phyloP scores from a whole-genome alignment of 2,329 filamentous ascomycete genomes.

The Paecilomyces variotii region DNA sequence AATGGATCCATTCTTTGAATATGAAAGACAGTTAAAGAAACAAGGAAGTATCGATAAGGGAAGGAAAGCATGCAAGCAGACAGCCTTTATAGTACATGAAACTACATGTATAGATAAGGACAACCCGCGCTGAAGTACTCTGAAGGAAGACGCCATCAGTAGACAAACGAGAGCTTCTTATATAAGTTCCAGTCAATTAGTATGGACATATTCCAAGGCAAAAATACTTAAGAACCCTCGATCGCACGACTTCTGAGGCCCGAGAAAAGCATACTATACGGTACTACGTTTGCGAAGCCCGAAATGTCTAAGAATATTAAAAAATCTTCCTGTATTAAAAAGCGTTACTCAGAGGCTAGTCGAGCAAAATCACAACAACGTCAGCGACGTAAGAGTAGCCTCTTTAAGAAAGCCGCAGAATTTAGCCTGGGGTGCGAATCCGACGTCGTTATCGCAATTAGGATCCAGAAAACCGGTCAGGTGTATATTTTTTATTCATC shows the following conservation, averaged over 20 bases:
- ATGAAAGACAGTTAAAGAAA: background rate
- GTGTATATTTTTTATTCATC: conserved; percentile 13
- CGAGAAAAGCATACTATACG: too few relatives aligned
- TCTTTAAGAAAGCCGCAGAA: conserved; percentile 13
- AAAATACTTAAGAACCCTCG: too few relatives aligned
- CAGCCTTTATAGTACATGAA: too few relatives aligned
- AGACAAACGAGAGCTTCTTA: too few relatives aligned
- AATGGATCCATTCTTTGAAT: background rate
- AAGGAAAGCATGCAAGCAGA: background rate
- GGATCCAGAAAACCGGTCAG: conserved; percentile 10
- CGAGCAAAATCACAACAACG: conserved; percentile 11
- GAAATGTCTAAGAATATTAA: background rate
- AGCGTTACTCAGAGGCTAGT: conserved; percentile 9
- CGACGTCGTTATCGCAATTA: conserved; percentile 9
- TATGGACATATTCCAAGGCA: too few relatives aligned
- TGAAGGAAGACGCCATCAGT: too few relatives aligned
- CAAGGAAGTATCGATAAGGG: background rate
- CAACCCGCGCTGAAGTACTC: too few relatives aligned
- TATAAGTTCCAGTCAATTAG: too few relatives aligned
- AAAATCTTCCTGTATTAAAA: conserved; percentile 4
- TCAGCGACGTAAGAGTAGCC: conserved; percentile 7
- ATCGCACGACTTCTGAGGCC: too few relatives aligned
- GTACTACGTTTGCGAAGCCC: too few relatives aligned
- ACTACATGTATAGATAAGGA: too few relatives aligned
- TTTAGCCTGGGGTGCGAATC: conserved; percentile 12